Conservation (phyloP, 768 basidiomycete genomes). For the Mycena rebaudengoi region DNA sequence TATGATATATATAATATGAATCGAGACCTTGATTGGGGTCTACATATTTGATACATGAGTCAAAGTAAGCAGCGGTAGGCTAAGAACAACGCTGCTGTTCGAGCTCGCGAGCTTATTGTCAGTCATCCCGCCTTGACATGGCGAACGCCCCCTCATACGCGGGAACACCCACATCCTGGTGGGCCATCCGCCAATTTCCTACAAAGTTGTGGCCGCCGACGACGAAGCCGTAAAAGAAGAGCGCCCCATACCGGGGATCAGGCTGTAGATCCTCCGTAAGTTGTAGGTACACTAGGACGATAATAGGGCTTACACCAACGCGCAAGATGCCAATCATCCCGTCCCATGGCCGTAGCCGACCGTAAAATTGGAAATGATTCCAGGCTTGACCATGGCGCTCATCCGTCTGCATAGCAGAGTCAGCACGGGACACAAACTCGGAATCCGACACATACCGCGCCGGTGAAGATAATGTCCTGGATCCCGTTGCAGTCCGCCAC, state of each 20-base stretch:
- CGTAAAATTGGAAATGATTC: constrained; percentile 57
- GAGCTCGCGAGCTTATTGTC: background rate
- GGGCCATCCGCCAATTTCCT: constrained; percentile 73
- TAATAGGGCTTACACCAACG: constrained; percentile 32
- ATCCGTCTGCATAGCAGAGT: constrained; percentile 53
- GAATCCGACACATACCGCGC: constrained; percentile 51
- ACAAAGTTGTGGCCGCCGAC: constrained; percentile 71
- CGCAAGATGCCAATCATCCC: constrained; percentile 64
- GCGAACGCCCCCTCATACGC: constrained; percentile 73
- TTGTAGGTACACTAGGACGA: constrained; percentile 7
- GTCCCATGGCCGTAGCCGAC: constrained; percentile 66
- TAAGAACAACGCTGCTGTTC: too few relatives aligned
- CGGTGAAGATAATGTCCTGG: constrained; percentile 67
- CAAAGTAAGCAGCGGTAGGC: too few relatives aligned
- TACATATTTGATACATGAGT: too few relatives aligned
- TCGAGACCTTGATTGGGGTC: too few relatives aligned
- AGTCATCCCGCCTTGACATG: constrained; percentile 58
- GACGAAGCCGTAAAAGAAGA: constrained; percentile 77
- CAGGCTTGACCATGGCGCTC: constrained; percentile 54
- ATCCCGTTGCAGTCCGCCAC: constrained; percentile 58
- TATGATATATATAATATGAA: constrained; percentile 5
- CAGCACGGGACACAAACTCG: background rate
- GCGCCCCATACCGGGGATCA: constrained; percentile 35
- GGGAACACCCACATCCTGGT: constrained; percentile 52
- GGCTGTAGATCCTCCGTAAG: constrained; percentile 15